Percentiles rank a stretch among this genome's conserved stretches.
Evolutionary conservation across 441 rosid species (phyloP).

Genomic region (Populus trichocarpa): DNA sequence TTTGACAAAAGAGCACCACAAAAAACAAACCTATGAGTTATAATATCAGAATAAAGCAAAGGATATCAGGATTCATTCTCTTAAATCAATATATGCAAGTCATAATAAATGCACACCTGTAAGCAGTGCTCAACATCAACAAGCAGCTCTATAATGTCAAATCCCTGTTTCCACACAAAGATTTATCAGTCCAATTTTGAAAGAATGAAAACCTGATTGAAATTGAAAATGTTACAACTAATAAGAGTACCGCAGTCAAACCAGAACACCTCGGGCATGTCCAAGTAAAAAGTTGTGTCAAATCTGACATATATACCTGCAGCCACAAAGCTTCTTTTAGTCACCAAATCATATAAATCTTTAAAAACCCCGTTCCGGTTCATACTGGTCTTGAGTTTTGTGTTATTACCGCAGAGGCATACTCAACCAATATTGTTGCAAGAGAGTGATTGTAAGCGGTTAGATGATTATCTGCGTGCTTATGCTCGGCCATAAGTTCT

Average conservation of each 20-base stretch:
- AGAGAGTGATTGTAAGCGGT: constrained; percentile 77
- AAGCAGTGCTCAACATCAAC: constrained; percentile 79
- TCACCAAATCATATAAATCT: not conserved
- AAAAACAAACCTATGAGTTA: not conserved
- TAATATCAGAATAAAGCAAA: not conserved
- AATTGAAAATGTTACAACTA: constrained; percentile 1
- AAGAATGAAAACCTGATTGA: not conserved
- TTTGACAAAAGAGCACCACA: not conserved
- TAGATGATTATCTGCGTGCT: constrained; percentile 11
- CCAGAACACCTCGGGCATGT: constrained; percentile 83
- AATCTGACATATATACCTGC: constrained; percentile 85
- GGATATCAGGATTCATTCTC: not conserved
- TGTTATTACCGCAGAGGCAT: constrained; percentile 74
- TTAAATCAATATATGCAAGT: constrained; percentile 9
- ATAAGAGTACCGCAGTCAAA: constrained; percentile 52
- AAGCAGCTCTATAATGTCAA: constrained; percentile 75
- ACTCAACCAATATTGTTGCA: constrained; percentile 74
- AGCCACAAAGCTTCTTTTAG: constrained; percentile 22
- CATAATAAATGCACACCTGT: constrained; percentile 46
- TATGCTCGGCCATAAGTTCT: constrained; percentile 51
- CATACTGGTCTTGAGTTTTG: not conserved
- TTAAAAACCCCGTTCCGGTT: not conserved
- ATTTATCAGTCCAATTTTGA: constrained; percentile 9
- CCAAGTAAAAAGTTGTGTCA: constrained; percentile 75
- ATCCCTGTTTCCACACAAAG: constrained; percentile 56